Evolutionary conservation across 805 yeast species (phyloP).

Genomic region (Candida easanensis): DNA sequence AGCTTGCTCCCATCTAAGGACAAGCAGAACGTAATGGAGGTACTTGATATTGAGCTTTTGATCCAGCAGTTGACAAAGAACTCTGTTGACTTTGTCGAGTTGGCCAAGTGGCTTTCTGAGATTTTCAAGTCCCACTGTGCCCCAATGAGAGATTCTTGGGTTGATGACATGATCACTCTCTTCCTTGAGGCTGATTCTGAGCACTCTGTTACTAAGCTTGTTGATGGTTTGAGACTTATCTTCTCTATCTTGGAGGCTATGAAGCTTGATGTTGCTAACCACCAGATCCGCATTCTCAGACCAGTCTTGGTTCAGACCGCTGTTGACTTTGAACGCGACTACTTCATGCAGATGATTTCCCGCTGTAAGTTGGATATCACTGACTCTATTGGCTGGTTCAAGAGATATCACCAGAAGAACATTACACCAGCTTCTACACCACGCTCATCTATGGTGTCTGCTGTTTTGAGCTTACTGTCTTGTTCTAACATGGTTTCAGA

Average conservation of each 20-base stretch:
- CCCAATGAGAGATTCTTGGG: slow-evolving; percentile 92
- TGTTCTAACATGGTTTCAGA: slow-evolving; percentile 80
- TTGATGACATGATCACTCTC: slow-evolving; percentile 67
- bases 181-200: slow-evolving; percentile 36
- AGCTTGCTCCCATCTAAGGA: slow-evolving; percentile 78
- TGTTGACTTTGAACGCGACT: slow-evolving; percentile 84
- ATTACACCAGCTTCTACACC: slow-evolving; percentile 19
- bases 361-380: slow-evolving; percentile 26
- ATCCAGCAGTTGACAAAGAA: slow-evolving; percentile 72
- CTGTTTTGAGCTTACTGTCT: slow-evolving; percentile 63
- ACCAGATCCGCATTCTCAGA: slow-evolving; percentile 81
- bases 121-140: slow-evolving; percentile 90
- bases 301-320: slow-evolving; percentile 86
- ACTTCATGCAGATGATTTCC: slow-evolving; percentile 68
- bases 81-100: slow-evolving; percentile 67
- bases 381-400: slow-evolving; percentile 29
- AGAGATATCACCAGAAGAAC: slow-evolving; percentile 17
- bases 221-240: slow-evolving; percentile 73
- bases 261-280: slow-evolving; percentile 94
- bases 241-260: slow-evolving; percentile 88
- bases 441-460: slow-evolving; percentile 42
- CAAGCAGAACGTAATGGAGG: slow-evolving; percentile 59
- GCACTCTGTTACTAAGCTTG: slow-evolving; percentile 42
- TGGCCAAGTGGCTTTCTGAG: slow-evolving; percentile 71
- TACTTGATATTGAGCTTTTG: slow-evolving; percentile 72